Percentiles rank a stretch among this genome's conserved stretches.
Evolutionary conservation across 352 stramenopile species (phyloP).

Genomic region (Thraustochytrium striatum): DNA sequence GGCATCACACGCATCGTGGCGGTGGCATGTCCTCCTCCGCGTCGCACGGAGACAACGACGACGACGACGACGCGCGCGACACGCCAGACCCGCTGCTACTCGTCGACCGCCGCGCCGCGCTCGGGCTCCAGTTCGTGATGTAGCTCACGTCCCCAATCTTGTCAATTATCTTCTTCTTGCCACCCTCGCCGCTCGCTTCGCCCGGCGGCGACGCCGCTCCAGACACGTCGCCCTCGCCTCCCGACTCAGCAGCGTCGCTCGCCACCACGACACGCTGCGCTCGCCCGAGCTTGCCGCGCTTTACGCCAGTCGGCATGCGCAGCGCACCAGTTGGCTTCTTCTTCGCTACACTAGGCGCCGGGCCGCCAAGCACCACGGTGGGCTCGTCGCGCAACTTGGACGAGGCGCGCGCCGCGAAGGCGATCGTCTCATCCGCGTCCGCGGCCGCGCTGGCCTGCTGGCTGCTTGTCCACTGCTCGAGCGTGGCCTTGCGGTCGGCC

Average conservation of each 20-base stretch:
- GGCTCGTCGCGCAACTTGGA: background rate
- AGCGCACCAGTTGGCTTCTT: background rate
- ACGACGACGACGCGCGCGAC: too few relatives aligned
- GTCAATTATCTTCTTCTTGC: background rate
- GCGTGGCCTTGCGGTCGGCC: background rate
- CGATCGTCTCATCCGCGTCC: conserved; percentile 24
- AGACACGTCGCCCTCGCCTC: background rate
- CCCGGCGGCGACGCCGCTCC: background rate
- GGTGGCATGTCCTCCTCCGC: too few relatives aligned
- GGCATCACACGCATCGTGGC: too few relatives aligned
- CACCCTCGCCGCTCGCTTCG: background rate
- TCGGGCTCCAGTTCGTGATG: conserved; percentile 37
- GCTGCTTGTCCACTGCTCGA: background rate
- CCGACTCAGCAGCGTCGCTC: background rate
- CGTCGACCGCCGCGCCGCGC: background rate
- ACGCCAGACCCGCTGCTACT: background rate
- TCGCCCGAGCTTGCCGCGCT: conserved; percentile 21
- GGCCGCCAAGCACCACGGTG: background rate
- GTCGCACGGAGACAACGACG: too few relatives aligned
- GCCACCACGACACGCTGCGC: conserved; percentile 20
- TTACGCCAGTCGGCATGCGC: background rate
- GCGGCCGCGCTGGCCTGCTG: background rate
- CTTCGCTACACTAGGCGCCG: too few relatives aligned
- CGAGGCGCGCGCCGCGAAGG: background rate
- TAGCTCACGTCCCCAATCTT: conserved; percentile 34